Conservation (phyloP, 331 rosid species). For the Ulmus americana region DNA sequence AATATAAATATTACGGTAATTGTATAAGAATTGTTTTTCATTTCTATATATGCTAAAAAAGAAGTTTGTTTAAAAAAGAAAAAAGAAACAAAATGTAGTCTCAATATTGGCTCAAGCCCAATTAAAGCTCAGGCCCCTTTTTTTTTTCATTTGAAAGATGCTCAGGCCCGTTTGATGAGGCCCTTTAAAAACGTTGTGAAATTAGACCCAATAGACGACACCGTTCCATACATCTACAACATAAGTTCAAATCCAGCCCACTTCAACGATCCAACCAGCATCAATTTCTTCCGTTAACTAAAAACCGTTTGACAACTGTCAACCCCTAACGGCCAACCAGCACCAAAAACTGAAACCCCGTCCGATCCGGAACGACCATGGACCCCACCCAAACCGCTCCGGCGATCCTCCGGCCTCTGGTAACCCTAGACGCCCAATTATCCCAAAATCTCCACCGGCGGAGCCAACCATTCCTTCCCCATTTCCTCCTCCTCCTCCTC, state of each 20-base stretch:
- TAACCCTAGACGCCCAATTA: constrained; percentile 30
- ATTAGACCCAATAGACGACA: too few relatives aligned
- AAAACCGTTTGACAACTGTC: constrained; percentile 5
- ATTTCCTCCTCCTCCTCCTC: constrained; percentile 33
- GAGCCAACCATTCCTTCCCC: constrained; percentile 35
- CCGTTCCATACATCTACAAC: too few relatives aligned
- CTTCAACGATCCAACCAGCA: neutral
- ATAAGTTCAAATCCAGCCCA: neutral
- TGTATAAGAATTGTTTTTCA: too few relatives aligned
- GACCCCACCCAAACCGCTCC: neutral
- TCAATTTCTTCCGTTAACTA: neutral
- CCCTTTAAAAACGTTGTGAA: too few relatives aligned
- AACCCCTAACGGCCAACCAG: neutral
- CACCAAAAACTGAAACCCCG: neutral
- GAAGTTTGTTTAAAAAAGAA: too few relatives aligned
- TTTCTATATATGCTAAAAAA: too few relatives aligned
- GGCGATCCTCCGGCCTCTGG: constrained; percentile 29
- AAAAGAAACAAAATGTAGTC: too few relatives aligned
- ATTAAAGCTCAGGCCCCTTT: too few relatives aligned
- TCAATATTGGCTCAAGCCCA: too few relatives aligned
- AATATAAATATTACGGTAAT: too few relatives aligned
- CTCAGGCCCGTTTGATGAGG: too few relatives aligned
- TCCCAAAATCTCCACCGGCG: constrained; percentile 40
- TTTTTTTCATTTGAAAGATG: too few relatives aligned
- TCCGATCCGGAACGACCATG: constrained; percentile 11